Base-by-base conservation (phyloP, 2,329 filamentous ascomycete genomes). In the Aspergillus pseudoterreus region DNA sequence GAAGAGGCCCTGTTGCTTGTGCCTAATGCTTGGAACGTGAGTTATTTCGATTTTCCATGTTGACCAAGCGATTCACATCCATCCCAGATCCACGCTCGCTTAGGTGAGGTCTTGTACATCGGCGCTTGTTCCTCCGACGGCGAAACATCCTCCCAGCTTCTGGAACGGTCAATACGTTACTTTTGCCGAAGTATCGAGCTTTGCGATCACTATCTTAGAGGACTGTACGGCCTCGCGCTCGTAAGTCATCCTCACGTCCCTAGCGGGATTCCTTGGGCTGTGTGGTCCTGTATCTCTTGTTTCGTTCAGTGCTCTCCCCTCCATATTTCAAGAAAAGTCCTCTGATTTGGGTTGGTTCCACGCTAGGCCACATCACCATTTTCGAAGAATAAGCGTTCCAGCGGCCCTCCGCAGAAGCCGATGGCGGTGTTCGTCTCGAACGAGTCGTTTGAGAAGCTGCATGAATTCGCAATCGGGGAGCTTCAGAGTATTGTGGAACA, bases 21-120 rank as follows among this genome's bases (percentile, higher is more conserved):
- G 48, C 92, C 94, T 4, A 95, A 96, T 75, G 90, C 92, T 17
- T 99, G 94, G 92, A 97, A 95, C 76, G 89, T 94, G 70, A 69
- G 88, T 22, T 11, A 17, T 22, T 14, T 9, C 14, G 14, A 32
- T 8, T 36, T 15, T 11, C n/a, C 21, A 11, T 8, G 8, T 22
- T 41, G 14, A 33, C 19, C 12, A 22, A 46, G 38, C 9, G 27
- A 43, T 56, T 61, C 15, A 52, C 32, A 6, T 46, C 6, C 21
- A 11, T 22, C 43, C 10, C 64, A 94, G 87, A 83, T 95, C 57
- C 91, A 96, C 70, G 92, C 92, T 45, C 84, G 88, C 45, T 73
- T 96, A 22, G 94, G 91, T 14, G 94, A 97, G 70, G 74, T 95
- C 30, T 77, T 88, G 38, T 90, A 90, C 67, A 84, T 95, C 74